Evolutionary conservation across 1,139 yeast species (phyloP), one percentile per base, ranked within the genome.

Genomic region (Barnettozyma hawaiiensis): DNA sequence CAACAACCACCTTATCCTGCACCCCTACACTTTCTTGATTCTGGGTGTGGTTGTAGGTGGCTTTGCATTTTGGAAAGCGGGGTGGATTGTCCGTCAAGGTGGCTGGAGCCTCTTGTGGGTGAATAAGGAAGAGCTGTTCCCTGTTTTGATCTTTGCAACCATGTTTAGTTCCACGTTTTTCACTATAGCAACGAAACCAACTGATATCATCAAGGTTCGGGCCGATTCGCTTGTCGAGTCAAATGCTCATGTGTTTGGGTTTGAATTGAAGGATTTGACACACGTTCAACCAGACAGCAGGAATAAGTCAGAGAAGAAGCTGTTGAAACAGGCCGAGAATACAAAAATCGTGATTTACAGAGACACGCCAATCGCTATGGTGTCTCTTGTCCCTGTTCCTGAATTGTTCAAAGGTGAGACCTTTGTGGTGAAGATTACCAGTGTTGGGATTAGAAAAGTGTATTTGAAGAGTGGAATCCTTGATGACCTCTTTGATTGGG

Each of bases 291-390:
- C 61, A 12, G 55, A 57, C 6, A 59, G 62, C 19, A 51, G 53
- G 19, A 51, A 47, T 29, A 15, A 43, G 31, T 60, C 62, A 4
- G 54, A 59, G 36, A 53, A 62, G 48, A 48, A 58, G 45, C 47
- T 66, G 62, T 40, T 57, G 57, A 44, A 54, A 49, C 72, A 73
- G 21, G 63, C 57, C 45, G 58, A 70, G 14, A 73, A 81, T 51
- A 66, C 86, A 2, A 75, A 72, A 44, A 53, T 81, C 36, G 68
- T 82, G 18, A 58, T 74, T 12, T 83, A 82, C 62, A 73, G 89
- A 55, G 76, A 73, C 21, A 69, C 81, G 2, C 89, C 92, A 19
- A 79, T 84, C 56, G 87, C 87, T 1, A 64, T 79, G 34, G 64
- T 74, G 19, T 58, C 66, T 1, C 64, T 81, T 4, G 62, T 68